Percentiles rank a stretch among this genome's conserved stretches.
phyloP scores from a whole-genome alignment of 108 stramenopile genomes.

The Nitzschia sp. region DNA sequence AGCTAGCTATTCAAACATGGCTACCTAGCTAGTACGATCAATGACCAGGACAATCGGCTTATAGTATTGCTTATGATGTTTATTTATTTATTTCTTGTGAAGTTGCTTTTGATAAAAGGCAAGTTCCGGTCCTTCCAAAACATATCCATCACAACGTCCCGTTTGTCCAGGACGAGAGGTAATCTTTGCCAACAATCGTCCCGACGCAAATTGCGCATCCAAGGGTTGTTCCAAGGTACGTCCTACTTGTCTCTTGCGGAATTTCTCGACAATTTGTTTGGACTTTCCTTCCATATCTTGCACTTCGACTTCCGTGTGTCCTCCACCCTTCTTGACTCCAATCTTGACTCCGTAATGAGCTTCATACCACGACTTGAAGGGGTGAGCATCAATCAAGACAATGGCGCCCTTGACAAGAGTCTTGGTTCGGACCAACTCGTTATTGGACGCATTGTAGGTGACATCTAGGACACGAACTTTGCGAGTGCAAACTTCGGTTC shows the following conservation, averaged over 20 bases:
- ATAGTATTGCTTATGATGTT: not conserved
- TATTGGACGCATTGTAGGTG: slow-evolving; percentile 99
- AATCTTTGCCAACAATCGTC: slow-evolving; percentile 96
- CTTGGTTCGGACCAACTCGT: slow-evolving; percentile 99
- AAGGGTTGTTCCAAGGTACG: slow-evolving; percentile 87
- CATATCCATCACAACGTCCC: slow-evolving; percentile 97
- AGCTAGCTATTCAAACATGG: no score
- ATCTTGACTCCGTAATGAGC: slow-evolving; percentile 96
- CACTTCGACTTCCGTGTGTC: slow-evolving; percentile 48
- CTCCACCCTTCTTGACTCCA: slow-evolving; percentile 90
- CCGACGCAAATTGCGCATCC: slow-evolving; percentile 96
- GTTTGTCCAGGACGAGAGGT: slow-evolving; percentile 98
- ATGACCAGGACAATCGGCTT: no score
- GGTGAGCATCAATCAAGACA: slow-evolving; percentile 96
- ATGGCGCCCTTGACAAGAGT: slow-evolving; percentile 99
- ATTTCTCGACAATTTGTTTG: slow-evolving; percentile 72
- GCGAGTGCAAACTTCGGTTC: slow-evolving; percentile 96
- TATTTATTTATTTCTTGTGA: slow-evolving; percentile 81
- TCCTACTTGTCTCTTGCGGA: slow-evolving; percentile 84
- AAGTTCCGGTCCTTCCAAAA: slow-evolving; percentile 98
- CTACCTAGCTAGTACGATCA: no score
- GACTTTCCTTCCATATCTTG: slow-evolving; percentile 63
- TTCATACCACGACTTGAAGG: slow-evolving; percentile 99
- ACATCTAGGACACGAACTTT: slow-evolving; percentile 99
- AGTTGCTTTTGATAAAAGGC: slow-evolving; percentile 98